Percentiles rank a stretch among this genome's conserved stretches.
phyloP scores from a whole-genome alignment of 805 yeast species.

The Kodamaea jinghongensis region DNA sequence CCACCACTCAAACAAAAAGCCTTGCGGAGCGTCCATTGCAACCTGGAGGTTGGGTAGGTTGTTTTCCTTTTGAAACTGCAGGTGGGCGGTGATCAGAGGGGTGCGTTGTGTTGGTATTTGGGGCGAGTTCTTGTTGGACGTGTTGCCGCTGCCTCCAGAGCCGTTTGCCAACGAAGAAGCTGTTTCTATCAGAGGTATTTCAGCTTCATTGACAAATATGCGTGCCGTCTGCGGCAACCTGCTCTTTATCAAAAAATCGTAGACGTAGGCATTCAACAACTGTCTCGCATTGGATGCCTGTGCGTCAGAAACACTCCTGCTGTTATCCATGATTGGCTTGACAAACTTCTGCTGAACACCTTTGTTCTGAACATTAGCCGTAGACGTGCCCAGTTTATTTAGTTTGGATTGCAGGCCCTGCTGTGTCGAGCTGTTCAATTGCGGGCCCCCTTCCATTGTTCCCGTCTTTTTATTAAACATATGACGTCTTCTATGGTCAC shows the following conservation, averaged over 20 bases:
- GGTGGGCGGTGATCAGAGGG: slow-evolving; percentile 17
- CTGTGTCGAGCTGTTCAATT: too few species aligned
- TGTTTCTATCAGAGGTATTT: slow-evolving; percentile 42
- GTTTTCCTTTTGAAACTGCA: slow-evolving; percentile 33
- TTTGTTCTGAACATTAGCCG: too few species aligned
- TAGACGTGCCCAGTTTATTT: too few species aligned
- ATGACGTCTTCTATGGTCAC: slow-evolving; percentile 38
- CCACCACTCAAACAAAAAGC: slow-evolving; percentile 94
- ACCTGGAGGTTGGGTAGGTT: slow-evolving; percentile 51
- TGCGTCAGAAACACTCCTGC: slow-evolving; percentile 34
- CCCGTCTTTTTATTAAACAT: slow-evolving; percentile 19
- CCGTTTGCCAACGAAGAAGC: slow-evolving; percentile 4
- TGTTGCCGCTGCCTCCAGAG: slow-evolving; percentile 3
- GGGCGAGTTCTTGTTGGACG: slow-evolving; percentile 20
- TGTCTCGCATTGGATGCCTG: slow-evolving; percentile 54
- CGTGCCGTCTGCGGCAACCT: slow-evolving; percentile 70
- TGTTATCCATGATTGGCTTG: slow-evolving; percentile 25
- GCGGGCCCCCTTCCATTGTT: slow-evolving; percentile 1
- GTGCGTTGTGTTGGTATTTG: slow-evolving; percentile 24
- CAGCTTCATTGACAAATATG: slow-evolving; percentile 74
- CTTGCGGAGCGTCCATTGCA: slow-evolving; percentile 79
- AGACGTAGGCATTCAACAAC: slow-evolving; percentile 75
- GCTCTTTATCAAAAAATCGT: slow-evolving; percentile 78
- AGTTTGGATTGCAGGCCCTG: too few species aligned
- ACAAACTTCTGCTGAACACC: slow-evolving; percentile 9